Conservation (phyloP, 1,139 yeast species). For the Magnusiomyces magnusii region DNA sequence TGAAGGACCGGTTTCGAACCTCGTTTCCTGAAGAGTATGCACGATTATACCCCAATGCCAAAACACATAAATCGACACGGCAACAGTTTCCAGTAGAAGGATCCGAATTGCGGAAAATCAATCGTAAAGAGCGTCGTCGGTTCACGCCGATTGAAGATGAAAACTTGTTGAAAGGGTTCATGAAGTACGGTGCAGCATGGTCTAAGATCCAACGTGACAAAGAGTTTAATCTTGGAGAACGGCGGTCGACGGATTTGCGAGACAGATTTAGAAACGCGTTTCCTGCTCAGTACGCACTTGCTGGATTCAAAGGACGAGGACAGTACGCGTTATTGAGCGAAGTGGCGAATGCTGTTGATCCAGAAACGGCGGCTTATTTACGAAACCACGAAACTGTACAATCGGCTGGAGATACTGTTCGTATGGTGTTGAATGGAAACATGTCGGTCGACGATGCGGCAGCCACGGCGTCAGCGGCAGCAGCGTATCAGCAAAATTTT, state of each 20-base stretch:
- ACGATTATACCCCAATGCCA: slow-evolving; percentile 39
- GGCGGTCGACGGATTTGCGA: slow-evolving; percentile 40
- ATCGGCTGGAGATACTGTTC: not conserved
- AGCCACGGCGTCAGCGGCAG: slow-evolving; percentile 9
- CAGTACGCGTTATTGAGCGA: slow-evolving; percentile 10
- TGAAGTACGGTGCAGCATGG: slow-evolving; percentile 80
- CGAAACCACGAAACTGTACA: not conserved
- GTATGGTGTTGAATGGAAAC: slow-evolving; percentile 1
- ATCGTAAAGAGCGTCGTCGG: slow-evolving; percentile 39
- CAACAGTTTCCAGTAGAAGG: slow-evolving; percentile 14
- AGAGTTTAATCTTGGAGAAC: slow-evolving; percentile 31
- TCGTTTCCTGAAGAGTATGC: slow-evolving; percentile 41
- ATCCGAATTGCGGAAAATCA: slow-evolving; percentile 32
- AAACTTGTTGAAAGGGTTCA: slow-evolving; percentile 56
- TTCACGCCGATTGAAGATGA: slow-evolving; percentile 72
- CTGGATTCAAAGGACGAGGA: slow-evolving; percentile 38
- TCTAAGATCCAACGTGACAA: slow-evolving; percentile 55
- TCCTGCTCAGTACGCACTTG: slow-evolving; percentile 39
- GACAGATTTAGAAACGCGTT: slow-evolving; percentile 41
- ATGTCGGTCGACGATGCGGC: slow-evolving; percentile 15
- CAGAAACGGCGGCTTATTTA: not conserved
- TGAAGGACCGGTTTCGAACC: slow-evolving; percentile 39
- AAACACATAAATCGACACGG: slow-evolving; percentile 36
- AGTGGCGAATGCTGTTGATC: not conserved
- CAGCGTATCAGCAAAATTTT: not conserved